Evolutionary conservation across 805 yeast species (phyloP).

Genomic region (Lipomyces sp.): DNA sequence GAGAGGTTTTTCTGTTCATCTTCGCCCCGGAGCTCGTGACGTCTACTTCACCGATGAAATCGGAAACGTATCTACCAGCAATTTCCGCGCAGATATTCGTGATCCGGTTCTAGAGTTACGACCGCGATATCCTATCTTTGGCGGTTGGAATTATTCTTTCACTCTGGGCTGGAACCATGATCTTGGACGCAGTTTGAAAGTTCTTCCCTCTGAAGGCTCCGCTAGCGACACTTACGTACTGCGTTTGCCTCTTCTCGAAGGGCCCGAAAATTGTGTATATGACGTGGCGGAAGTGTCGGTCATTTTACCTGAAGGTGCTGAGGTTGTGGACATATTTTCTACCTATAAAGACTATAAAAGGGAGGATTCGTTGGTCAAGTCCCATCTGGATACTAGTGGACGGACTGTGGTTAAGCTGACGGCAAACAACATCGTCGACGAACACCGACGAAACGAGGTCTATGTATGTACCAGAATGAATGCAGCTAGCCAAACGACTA

Average conservation of each 20-base stretch:
- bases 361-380: conserved; percentile 54
- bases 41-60: conserved; percentile 85
- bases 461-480: conserved; percentile 50
- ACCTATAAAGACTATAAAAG: conserved; percentile 4
- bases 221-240: conserved; percentile 59
- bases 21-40: conserved; percentile 60
- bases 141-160: conserved; percentile 95
- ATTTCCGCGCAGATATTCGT: conserved; percentile 40
- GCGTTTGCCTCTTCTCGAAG: conserved; percentile 72
- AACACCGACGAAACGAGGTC: conserved; percentile 60
- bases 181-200: conserved; percentile 51
- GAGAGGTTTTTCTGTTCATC: conserved; percentile 45
- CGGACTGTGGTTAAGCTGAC: conserved; percentile 72
- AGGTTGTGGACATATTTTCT: conserved; percentile 5
- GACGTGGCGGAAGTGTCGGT: conserved; percentile 63
- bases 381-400: conserved; percentile 70
- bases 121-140: conserved; percentile 94
- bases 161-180: conserved; percentile 90
- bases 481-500: background rate
- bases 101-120: conserved; percentile 59
- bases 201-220: conserved; percentile 46
- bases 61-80: conserved; percentile 87
- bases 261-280: conserved; percentile 72
- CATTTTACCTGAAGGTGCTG: conserved; percentile 86
- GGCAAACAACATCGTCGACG: conserved; percentile 70